Percentiles rank a stretch among this genome's conserved stretches.
These are phyloP conservation scores for Tephrocybe sp. DNA, from an alignment of 768 basidiomycete species.

Conservation along the genomic window DNA sequence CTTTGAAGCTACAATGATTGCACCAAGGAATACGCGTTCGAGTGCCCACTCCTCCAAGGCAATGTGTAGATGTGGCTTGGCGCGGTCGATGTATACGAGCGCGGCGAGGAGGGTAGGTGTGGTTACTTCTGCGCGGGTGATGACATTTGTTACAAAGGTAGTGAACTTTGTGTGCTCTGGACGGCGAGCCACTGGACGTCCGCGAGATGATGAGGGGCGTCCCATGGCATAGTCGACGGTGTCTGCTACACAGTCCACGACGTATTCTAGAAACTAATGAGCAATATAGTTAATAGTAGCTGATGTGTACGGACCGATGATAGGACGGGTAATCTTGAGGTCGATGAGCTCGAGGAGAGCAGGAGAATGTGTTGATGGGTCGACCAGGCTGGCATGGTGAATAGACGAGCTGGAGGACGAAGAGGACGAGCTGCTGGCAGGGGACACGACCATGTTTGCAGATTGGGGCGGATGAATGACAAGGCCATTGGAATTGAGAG, in stretches of 20 bases:
- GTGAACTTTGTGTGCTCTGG: conserved; percentile 59
- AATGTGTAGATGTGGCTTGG: conserved; percentile 78
- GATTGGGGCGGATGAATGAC: conserved; percentile 19
- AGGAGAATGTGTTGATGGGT: conserved; percentile 61
- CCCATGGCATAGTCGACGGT: conserved; percentile 78
- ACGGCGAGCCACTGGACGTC: conserved; percentile 45
- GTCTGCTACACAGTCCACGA: conserved; percentile 67
- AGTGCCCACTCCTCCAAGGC: conserved; percentile 84
- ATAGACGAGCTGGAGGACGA: conserved; percentile 30
- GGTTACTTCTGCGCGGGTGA: conserved; percentile 72
- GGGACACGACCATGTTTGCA: conserved; percentile 20
- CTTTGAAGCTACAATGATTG: conserved; percentile 87
- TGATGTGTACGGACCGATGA: conserved; percentile 76
- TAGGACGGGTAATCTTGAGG: conserved; percentile 55
- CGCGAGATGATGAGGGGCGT: conserved; percentile 53
- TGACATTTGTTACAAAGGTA: conserved; percentile 65
- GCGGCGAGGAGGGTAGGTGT: conserved; percentile 67
- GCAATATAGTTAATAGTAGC: too few species aligned
- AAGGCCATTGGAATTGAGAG: conserved; percentile 19
- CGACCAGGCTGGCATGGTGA: conserved; percentile 55
- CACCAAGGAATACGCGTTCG: conserved; percentile 88
- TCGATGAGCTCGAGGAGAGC: conserved; percentile 70
- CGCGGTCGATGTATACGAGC: conserved; percentile 76
- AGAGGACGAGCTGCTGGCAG: conserved; percentile 22
- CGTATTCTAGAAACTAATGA: conserved; percentile 54